These are phyloP conservation scores for Microdochium paspali DNA, from an alignment of 2,329 filamentous ascomycete species.

Conservation along the genomic window DNA sequence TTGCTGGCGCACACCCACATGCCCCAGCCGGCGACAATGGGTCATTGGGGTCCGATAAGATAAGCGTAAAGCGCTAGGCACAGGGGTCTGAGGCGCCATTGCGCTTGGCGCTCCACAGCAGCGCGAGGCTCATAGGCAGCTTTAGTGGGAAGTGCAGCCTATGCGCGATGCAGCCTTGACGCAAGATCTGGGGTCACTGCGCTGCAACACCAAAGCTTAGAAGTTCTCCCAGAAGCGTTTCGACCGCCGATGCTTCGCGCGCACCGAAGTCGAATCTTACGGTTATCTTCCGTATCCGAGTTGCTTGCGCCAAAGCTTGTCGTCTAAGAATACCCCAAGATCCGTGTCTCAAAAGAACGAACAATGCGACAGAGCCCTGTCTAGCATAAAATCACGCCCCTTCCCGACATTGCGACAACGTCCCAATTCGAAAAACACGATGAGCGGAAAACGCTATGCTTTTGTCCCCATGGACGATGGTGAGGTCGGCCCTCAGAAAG, in stretches of 20 bases:
- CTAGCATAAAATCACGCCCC: not conserved
- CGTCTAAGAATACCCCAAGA: no score
- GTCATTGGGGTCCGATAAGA: not conserved
- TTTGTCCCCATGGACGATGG: slow-evolving; percentile 59
- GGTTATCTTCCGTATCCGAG: no score
- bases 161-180: no score
- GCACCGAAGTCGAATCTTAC: no score
- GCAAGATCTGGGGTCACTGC: no score
- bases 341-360: no score
- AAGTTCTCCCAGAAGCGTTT: no score
- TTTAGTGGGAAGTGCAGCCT: no score
- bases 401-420: not conserved
- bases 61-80: not conserved
- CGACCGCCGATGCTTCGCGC: no score
- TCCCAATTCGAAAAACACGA: slow-evolving; percentile 10
- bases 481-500: slow-evolving; percentile 44
- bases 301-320: no score
- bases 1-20: not conserved
- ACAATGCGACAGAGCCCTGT: no score
- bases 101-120: not conserved
- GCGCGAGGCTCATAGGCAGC: not conserved
- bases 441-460: slow-evolving; percentile 54
- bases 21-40: not conserved
- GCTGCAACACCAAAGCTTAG: no score
- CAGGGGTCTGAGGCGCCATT: not conserved